A percentile compares a stretch with the other conserved stretches of the same genome.
Conservation (phyloP, 129 eudicot species). For the Flaveria sonorensis region DNA sequence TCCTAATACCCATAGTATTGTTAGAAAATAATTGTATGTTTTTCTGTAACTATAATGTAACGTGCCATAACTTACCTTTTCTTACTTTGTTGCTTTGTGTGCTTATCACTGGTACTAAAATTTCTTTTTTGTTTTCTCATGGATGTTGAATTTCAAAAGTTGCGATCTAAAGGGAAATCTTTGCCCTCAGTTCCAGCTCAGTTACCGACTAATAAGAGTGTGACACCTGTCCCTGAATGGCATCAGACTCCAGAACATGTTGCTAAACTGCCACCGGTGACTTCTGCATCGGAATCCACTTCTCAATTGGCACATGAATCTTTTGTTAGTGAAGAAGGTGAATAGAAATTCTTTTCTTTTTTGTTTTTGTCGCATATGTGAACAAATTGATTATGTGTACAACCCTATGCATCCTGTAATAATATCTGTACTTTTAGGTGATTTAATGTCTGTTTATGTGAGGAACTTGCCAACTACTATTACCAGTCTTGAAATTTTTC, state of each 20-base stretch:
- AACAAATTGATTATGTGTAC: neutral
- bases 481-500: conserved; percentile 53
- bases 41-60: neutral
- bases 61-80: neutral
- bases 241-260: conserved; percentile 50
- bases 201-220: conserved; percentile 42
- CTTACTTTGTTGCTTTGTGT: neutral
- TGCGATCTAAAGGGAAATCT: conserved; percentile 65
- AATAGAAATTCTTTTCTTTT: neutral
- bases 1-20: neutral
- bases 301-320: conserved; percentile 49
- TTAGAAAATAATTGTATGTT: neutral
- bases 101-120: neutral
- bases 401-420: neutral
- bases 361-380: neutral
- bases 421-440: conserved; percentile 43
- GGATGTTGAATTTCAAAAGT: conserved; percentile 37
- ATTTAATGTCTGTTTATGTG: conserved; percentile 77
- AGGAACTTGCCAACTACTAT: conserved; percentile 77
- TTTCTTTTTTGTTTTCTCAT: neutral
- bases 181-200: conserved; percentile 46
- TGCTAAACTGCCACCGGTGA: conserved; percentile 19
- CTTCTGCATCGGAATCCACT: conserved; percentile 45
- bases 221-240: conserved; percentile 58
- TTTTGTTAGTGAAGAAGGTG: conserved; percentile 57